These are phyloP conservation scores for Mercurialis annua DNA, from an alignment of 345 rosid genomes.

Conservation along the genomic window DNA sequence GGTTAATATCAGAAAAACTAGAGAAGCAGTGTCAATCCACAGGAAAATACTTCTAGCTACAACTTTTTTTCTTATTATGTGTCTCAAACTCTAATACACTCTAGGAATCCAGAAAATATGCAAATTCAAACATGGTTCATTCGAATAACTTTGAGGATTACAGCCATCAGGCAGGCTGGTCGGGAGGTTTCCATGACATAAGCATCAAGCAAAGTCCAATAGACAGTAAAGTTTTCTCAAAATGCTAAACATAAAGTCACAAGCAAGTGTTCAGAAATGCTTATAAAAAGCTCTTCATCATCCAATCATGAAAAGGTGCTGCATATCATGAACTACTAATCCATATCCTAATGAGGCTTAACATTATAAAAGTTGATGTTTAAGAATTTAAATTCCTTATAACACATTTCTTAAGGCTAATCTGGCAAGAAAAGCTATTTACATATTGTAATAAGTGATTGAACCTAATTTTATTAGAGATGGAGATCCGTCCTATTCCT, in stretches of 20 bases:
- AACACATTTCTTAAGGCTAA: neutral
- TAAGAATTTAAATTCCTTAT: neutral
- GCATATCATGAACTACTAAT: neutral
- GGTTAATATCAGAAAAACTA: neutral
- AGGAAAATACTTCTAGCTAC: slow-evolving; percentile 2
- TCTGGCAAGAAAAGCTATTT: neutral
- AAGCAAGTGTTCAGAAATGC: neutral
- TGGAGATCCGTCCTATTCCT: neutral
- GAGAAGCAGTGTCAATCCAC: neutral
- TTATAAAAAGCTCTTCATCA: neutral
- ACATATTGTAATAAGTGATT: neutral
- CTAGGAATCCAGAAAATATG: neutral
- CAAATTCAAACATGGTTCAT: neutral
- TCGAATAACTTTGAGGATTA: neutral
- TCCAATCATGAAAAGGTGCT: neutral
- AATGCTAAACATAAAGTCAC: neutral
- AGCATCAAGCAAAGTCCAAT: too few relatives aligned
- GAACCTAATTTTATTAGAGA: neutral
- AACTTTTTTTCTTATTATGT: neutral
- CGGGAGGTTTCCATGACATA: too few relatives aligned
- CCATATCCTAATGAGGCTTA: neutral
- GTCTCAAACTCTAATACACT: neutral
- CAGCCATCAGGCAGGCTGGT: neutral
- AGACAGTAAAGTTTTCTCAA: neutral
- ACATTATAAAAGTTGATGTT: neutral